Conservation (phyloP, 192 early-diverging fungal genomes). For the Obelidium mucronatum region DNA sequence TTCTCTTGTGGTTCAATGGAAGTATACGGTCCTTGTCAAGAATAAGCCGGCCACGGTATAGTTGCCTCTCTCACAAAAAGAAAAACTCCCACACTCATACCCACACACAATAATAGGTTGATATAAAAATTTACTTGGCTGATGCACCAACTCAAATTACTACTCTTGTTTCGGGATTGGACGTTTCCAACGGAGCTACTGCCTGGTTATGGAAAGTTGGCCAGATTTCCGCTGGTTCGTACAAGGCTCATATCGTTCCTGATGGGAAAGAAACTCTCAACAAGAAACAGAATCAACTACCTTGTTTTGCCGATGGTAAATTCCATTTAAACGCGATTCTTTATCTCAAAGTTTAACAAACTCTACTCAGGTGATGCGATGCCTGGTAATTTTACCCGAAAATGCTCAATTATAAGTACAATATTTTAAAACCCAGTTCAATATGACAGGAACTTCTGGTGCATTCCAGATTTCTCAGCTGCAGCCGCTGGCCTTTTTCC, state of each 20-base stretch:
- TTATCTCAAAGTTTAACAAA: too few species aligned
- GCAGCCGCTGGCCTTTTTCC: not conserved
- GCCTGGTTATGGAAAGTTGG: conserved; percentile 26
- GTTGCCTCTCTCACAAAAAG: too few species aligned
- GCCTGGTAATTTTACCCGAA: not conserved
- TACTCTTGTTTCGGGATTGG: conserved; percentile 10
- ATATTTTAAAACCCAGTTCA: too few species aligned
- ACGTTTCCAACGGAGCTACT: conserved; percentile 23
- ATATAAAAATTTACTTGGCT: conserved; percentile 2
- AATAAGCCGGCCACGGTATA: not conserved
- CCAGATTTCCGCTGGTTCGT: conserved; percentile 1
- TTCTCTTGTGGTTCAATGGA: not conserved
- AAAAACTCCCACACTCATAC: too few species aligned
- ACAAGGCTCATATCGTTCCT: conserved; percentile 15
- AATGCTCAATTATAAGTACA: too few species aligned
- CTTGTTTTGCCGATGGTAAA: conserved; percentile 25
- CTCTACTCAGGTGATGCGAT: not conserved
- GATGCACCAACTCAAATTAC: not conserved
- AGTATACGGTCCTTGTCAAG: conserved; percentile 14
- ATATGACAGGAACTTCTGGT: not conserved
- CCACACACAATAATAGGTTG: conserved; percentile 2
- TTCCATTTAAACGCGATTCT: not conserved
- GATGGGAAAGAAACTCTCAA: conserved; percentile 29
- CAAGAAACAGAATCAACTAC: conserved; percentile 9
- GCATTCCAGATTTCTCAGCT: conserved; percentile 1